Base-by-base conservation (phyloP, 148 eudicot genomes). In the Amaranthus cruentus region DNA sequence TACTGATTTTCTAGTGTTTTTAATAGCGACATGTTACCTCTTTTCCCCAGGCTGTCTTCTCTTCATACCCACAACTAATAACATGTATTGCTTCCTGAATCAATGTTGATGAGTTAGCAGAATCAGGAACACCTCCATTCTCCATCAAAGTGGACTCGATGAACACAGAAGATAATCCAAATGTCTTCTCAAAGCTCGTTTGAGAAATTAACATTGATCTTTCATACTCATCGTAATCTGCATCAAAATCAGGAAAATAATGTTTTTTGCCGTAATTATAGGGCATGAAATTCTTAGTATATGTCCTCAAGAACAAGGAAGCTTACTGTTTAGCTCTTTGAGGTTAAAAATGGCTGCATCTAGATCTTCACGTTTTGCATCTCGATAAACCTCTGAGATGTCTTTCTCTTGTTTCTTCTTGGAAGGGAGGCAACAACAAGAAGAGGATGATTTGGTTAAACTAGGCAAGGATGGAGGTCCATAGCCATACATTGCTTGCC, bases 31-130 rank as follows among this genome's bases (percentile, higher is more conserved):
- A 18, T 8, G 44, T 54, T 48, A 96, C 97, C 96, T 96, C 97
- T 83, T 96, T 96, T 9, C 97, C 99, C 99, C 99, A 96, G 13
- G 99, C 92, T 57, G 99, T 96, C 86, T 92, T 96, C 77, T 92
- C 99, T 81, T 96, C 99, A 55, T 96, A 96, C 55, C 99, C 96
- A 59, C 97, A 96, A 78, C 97, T 83, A 77, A 96, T 96, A 71
- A 96, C 97, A 67, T 96, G 99, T 69, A 96, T 96, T 51, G 99
- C 97, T 89, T 96, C 99, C 66, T 88, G 88, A 76, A 96, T 92
- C 62, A 96, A 85, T 9, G 87, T 79, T 6, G 97, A 82, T n/a
- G 99, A 84, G 79, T 96, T 76, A 46, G 91, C 85, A 71, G 96
- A 88, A 18, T 96, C 97, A 12, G 97, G 84, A 43, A 92, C 77